Conservation (phyloP, 345 rosid genomes). For the Noccaea bulbosa region DNA sequence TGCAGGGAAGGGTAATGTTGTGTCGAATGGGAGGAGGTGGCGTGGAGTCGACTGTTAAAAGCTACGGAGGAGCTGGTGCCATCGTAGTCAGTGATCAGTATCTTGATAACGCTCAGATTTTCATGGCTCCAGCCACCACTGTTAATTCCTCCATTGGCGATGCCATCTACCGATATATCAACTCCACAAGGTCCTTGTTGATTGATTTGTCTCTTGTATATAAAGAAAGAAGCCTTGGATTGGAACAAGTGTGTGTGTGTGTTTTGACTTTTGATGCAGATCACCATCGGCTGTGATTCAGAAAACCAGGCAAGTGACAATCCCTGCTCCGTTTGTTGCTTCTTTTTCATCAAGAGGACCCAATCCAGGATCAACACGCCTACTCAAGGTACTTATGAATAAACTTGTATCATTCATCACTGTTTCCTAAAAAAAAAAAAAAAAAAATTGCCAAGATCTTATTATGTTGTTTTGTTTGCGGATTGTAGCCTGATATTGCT, state of each 20-base stretch:
- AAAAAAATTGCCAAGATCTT: neutral
- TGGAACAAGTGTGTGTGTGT: neutral
- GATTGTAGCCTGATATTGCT: slow-evolving; percentile 78
- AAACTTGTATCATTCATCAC: neutral
- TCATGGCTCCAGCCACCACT: slow-evolving; percentile 77
- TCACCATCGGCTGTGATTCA: slow-evolving; percentile 72
- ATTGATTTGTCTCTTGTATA: slow-evolving; percentile 13
- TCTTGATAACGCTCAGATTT: slow-evolving; percentile 78
- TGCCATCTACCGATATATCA: slow-evolving; percentile 56
- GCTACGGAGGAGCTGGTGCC: slow-evolving; percentile 67
- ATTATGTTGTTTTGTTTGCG: neutral
- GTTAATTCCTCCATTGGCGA: slow-evolving; percentile 61
- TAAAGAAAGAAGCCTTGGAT: neutral
- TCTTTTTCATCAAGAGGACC: slow-evolving; percentile 96
- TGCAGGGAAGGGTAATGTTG: slow-evolving; percentile 69
- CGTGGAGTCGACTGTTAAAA: slow-evolving; percentile 65
- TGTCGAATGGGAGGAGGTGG: slow-evolving; percentile 59
- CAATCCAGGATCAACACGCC: slow-evolving; percentile 64
- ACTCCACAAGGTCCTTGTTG: slow-evolving; percentile 57
- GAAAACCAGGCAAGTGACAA: slow-evolving; percentile 54
- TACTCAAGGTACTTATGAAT: slow-evolving; percentile 67
- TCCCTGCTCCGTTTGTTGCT: slow-evolving; percentile 76
- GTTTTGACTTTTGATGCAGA: slow-evolving; percentile 43
- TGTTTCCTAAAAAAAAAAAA: neutral
- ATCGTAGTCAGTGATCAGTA: slow-evolving; percentile 52